Base-by-base conservation (phyloP, 768 basidiomycete species). In the Suillus tomentosus region DNA sequence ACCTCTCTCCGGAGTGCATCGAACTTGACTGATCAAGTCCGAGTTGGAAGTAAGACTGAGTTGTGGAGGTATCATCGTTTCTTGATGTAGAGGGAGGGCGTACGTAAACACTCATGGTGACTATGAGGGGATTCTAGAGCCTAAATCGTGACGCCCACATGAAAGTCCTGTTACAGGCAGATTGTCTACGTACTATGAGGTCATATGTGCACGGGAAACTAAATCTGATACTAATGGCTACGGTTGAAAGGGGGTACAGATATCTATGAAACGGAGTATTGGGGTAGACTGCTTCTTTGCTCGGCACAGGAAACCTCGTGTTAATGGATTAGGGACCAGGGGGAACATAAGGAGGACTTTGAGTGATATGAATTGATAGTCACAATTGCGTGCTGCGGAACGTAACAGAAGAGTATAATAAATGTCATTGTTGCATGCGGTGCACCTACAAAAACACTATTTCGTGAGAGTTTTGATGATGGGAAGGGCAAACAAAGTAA, bases 261-360 rank as follows among this genome's bases (percentile, higher is more conserved):
- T 40, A 31, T 31, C 31, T 40, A 27, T 57, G 15, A 19, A 19
- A 42, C 39, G 2, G 37, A 24, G 37, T 15, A 10, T 17, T 27
- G 6, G 17, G 42, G 40, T 58, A 31, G 17, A 42, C 40, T 58
- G 40, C 57, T 58, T 58, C 57, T 42, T 58, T 8, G 57, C 17
- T 31, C 40, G 24, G 37, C 22, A 17, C 47, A 24, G 13, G 13
- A 24, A 27, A 11, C 57, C 40, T 58, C 57, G 13, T 58, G 40
- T 58, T 0, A 19, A 40, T 57, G 17, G 9, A 19, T 24, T 57
- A 17, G 55, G 56, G 56, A 11, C 40, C 11, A 7, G 9, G 24
- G 2, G 10, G 1, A 39, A 7, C 15, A 13, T 1, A 22, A 14
- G 34, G 37, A 15, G 14, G 1, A 13, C 11, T 11, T 37, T 37